Evolutionary conservation across 192 early-diverging fungal species (phyloP).

Genomic region (Podila verticillata): DNA sequence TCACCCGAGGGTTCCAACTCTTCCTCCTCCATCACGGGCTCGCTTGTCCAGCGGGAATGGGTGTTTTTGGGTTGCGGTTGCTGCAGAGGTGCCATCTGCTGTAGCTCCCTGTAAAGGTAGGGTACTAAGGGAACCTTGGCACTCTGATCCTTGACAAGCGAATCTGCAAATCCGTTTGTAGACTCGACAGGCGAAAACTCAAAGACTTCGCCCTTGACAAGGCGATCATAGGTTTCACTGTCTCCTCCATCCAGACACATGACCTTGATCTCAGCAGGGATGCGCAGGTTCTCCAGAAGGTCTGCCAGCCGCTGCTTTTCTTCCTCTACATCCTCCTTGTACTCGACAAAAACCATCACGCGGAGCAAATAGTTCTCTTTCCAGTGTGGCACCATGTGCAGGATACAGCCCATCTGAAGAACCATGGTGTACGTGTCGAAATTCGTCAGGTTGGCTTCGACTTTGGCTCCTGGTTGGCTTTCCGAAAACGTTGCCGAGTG

Average conservation of each 20-base stretch:
- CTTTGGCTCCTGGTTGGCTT: slow-evolving; percentile 15
- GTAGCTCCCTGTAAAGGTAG: too few relatives aligned
- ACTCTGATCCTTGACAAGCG: too few relatives aligned
- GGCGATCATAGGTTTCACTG: slow-evolving; percentile 53
- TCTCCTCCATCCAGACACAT: slow-evolving; percentile 56
- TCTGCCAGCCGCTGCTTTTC: slow-evolving; percentile 63
- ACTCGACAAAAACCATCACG: slow-evolving; percentile 78
- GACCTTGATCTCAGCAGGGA: slow-evolving; percentile 68
- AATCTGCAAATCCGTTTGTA: too few relatives aligned
- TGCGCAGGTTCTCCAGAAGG: slow-evolving; percentile 69
- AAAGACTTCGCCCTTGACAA: slow-evolving; percentile 34
- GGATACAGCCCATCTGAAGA: slow-evolving; percentile 76
- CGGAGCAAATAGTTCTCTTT: slow-evolving; percentile 66
- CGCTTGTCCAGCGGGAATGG: background rate
- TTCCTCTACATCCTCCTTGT: slow-evolving; percentile 66
- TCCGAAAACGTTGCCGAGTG: slow-evolving; percentile 5
- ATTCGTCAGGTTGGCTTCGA: slow-evolving; percentile 51
- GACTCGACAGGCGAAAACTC: background rate
- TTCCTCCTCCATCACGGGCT: background rate
- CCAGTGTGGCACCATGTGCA: slow-evolving; percentile 79
- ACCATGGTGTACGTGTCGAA: slow-evolving; percentile 82
- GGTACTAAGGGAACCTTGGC: too few relatives aligned
- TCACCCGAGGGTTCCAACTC: background rate
- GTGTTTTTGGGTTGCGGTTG: background rate
- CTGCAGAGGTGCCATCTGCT: background rate